phyloP scores from a whole-genome alignment of 257 asterid genomes.

The Gentiana macrophylla region DNA sequence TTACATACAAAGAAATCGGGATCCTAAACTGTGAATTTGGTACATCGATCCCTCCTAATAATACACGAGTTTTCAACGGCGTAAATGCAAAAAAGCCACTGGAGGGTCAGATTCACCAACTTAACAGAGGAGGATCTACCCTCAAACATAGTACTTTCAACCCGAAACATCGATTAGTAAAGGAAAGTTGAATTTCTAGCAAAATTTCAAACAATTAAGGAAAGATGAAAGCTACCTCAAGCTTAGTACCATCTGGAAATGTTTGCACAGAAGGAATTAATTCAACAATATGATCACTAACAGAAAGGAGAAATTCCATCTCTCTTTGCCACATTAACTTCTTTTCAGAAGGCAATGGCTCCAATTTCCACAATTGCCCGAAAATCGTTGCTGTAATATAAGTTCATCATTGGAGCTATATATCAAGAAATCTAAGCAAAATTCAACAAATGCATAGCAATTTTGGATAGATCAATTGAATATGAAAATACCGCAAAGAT shows the following conservation, averaged over 20 bases:
- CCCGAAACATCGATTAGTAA: too few species aligned
- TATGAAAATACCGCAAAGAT: conserved; percentile 48
- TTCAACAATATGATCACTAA: conserved; percentile 70
- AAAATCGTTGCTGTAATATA: conserved; percentile 59
- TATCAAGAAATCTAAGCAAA: too few species aligned
- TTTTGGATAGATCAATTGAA: background rate
- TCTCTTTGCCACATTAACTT: conserved; percentile 78
- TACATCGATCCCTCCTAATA: too few species aligned
- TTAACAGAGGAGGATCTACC: too few species aligned
- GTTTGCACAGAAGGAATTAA: conserved; percentile 66
- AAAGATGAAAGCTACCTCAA: conserved; percentile 45
- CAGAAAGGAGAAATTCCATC: conserved; percentile 68
- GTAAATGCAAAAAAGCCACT: too few species aligned
- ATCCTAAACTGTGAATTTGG: too few species aligned
- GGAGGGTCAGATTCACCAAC: too few species aligned
- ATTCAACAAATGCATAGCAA: background rate
- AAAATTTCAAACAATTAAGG: background rate
- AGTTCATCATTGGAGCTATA: too few species aligned
- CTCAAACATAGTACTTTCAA: background rate
- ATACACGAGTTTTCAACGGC: too few species aligned
- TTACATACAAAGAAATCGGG: too few species aligned
- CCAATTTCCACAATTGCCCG: conserved; percentile 89
- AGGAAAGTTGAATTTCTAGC: background rate
- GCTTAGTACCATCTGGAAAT: conserved; percentile 67
- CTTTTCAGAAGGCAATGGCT: conserved; percentile 60